Percentiles rank a stretch among this genome's conserved stretches.
Evolutionary conservation across 331 rosid species (phyloP).

Genomic region (Stylosanthes scabra): DNA sequence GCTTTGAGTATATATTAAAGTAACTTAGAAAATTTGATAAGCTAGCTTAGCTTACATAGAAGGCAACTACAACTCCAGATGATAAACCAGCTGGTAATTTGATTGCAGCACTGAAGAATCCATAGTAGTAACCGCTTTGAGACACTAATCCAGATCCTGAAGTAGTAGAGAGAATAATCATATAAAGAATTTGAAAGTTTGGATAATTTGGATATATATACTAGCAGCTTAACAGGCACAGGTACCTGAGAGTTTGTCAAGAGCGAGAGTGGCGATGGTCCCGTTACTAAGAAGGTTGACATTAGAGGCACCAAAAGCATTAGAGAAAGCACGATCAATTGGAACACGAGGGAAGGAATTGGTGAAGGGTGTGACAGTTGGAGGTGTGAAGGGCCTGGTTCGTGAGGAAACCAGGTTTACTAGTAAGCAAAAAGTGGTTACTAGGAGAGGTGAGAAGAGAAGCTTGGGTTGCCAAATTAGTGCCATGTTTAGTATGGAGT

Average conservation of each 20-base stretch:
- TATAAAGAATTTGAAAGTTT: not conserved
- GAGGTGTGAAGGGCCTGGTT: conserved; percentile 56
- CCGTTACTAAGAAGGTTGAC: conserved; percentile 68
- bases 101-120: conserved; percentile 97
- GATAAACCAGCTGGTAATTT: conserved; percentile 89
- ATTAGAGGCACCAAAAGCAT: conserved; percentile 71
- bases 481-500: conserved; percentile 54
- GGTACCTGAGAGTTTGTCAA: conserved; percentile 77
- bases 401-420: conserved; percentile 55
- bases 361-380: conserved; percentile 71
- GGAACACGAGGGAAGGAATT: conserved; percentile 71
- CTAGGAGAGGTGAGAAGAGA: conserved; percentile 40
- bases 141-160: conserved; percentile 90
- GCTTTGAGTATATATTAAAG: not conserved
- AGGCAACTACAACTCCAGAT: conserved; percentile 94
- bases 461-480: conserved; percentile 41
- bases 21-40: not conserved
- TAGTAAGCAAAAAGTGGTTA: conserved; percentile 43
- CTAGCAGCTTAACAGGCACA: not conserved
- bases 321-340: conserved; percentile 54
- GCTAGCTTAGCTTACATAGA: conserved; percentile 68
- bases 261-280: conserved; percentile 80
- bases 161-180: not conserved
- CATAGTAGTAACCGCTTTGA: conserved; percentile 56
- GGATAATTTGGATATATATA: too few species aligned